These are phyloP conservation scores for Boletus semigastroideus DNA, from an alignment of 1,284 basidiomycete species.

Conservation along the genomic window DNA sequence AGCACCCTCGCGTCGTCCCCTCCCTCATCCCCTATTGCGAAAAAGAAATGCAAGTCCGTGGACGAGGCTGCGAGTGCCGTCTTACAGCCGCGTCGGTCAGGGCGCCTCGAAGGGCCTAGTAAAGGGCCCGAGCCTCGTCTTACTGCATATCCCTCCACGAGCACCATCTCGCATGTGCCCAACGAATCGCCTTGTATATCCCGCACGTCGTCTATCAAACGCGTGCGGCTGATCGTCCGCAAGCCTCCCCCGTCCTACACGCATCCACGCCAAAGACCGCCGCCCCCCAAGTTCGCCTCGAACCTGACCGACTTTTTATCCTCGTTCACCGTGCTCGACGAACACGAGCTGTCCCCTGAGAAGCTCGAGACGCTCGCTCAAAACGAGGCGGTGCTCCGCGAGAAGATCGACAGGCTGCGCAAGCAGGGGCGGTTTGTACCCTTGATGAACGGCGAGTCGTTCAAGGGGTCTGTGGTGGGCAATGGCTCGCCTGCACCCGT, in stretches of 20 bases:
- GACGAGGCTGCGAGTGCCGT: conserved; percentile 7
- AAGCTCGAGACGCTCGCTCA: conserved; percentile 45
- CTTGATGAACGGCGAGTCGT: conserved; percentile 26
- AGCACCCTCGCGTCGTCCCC: conserved; percentile 15
- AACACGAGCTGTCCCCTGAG: conserved; percentile 46
- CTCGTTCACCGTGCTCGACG: conserved; percentile 57
- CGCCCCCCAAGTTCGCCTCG: conserved; percentile 47
- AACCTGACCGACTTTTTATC: conserved; percentile 57
- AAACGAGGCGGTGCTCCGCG: conserved; percentile 52
- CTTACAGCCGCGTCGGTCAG: conserved; percentile 22
- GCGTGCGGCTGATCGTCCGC: conserved; percentile 70
- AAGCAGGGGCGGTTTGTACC: conserved; percentile 37
- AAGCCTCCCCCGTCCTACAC: conserved; percentile 59
- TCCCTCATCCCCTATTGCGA: conserved; percentile 17
- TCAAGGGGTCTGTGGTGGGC: conserved; percentile 15
- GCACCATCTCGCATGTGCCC: neutral
- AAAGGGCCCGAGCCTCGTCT: conserved; percentile 15
- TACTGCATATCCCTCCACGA: neutral
- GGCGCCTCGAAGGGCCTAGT: conserved; percentile 20
- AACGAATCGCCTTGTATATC: conserved; percentile 8
- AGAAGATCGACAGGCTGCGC: conserved; percentile 51
- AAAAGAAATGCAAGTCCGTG: conserved; percentile 28
- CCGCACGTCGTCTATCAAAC: conserved; percentile 43
- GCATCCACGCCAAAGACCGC: conserved; percentile 66
- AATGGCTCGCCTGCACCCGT: conserved; percentile 8